Evolutionary conservation across 805 yeast genomes (phyloP).

Genomic region (Candida pseudoglaebosa): DNA sequence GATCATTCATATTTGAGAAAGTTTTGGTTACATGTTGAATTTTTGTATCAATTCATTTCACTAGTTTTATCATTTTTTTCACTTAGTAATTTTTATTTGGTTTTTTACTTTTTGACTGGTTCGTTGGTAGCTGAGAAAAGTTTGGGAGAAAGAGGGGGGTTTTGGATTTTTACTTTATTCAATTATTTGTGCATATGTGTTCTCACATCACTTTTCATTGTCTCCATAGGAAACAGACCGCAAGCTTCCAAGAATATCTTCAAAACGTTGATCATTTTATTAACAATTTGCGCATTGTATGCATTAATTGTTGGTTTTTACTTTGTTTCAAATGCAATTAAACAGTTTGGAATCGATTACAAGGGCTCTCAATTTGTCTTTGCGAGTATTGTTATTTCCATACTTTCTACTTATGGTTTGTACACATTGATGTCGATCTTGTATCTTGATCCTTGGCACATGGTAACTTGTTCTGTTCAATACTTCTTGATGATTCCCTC

Average conservation of each 20-base stretch:
- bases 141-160: conserved; percentile 69
- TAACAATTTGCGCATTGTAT: conserved; percentile 77
- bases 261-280: conserved; percentile 62
- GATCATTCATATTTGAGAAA: conserved; percentile 71
- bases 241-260: conserved; percentile 88
- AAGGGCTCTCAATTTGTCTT: conserved; percentile 45
- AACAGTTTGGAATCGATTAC: conserved; percentile 37
- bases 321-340: conserved; percentile 59
- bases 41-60: conserved; percentile 74
- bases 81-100: conserved; percentile 84
- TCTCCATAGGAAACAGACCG: conserved; percentile 96
- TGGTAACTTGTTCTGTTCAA: conserved; percentile 80
- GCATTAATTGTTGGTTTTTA: conserved; percentile 79
- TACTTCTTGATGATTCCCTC: conserved; percentile 88
- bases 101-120: conserved; percentile 91
- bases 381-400: conserved; percentile 75
- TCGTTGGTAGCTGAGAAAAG: conserved; percentile 49
- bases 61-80: conserved; percentile 89
- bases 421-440: conserved; percentile 77
- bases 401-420: conserved; percentile 88
- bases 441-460: conserved; percentile 96
- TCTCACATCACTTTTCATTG: conserved; percentile 81
- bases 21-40: conserved; percentile 69
- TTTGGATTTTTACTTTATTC: conserved; percentile 77
- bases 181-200: conserved; percentile 81